phyloP scores from a whole-genome alignment of 768 basidiomycete species.

The Leccinum obscurum region DNA sequence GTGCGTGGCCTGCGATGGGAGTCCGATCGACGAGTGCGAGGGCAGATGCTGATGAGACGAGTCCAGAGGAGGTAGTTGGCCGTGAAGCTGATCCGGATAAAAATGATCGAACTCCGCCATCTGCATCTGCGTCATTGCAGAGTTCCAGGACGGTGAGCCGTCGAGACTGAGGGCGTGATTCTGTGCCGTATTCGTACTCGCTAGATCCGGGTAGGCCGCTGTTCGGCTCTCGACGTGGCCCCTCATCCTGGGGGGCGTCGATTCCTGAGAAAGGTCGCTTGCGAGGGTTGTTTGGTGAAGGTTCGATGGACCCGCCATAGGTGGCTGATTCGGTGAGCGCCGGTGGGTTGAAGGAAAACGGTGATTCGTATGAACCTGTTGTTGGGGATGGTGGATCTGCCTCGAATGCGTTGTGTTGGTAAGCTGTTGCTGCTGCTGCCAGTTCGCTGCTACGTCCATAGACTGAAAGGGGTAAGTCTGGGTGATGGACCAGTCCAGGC shows the following conservation, averaged over 20 bases:
- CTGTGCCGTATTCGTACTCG: conserved; percentile 67
- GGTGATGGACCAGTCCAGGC: conserved; percentile 53
- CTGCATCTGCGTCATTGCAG: conserved; percentile 69
- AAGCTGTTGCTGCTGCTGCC: conserved; percentile 38
- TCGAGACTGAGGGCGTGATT: conserved; percentile 77
- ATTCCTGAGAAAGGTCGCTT: conserved; percentile 65
- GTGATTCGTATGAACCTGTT: conserved; percentile 52
- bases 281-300: conserved; percentile 47
- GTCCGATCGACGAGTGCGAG: conserved; percentile 53
- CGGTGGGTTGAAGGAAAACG: conserved; percentile 80
- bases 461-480: conserved; percentile 42
- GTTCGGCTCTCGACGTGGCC: conserved; percentile 39
- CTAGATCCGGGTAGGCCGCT: conserved; percentile 29
- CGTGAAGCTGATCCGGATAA: conserved; percentile 42
- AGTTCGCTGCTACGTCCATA: conserved; percentile 41
- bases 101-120: conserved; percentile 48
- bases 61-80: conserved; percentile 46
- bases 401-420: conserved; percentile 30
- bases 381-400: conserved; percentile 33
- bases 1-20: conserved; percentile 30
- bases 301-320: conserved; percentile 33
- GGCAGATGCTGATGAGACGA: conserved; percentile 48
- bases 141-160: conserved; percentile 85
- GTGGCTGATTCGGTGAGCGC: conserved; percentile 41
- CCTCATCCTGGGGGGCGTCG: conserved; percentile 47